Conservation (phyloP, 2,329 filamentous ascomycete species). For the Hypomyces rosellus region DNA sequence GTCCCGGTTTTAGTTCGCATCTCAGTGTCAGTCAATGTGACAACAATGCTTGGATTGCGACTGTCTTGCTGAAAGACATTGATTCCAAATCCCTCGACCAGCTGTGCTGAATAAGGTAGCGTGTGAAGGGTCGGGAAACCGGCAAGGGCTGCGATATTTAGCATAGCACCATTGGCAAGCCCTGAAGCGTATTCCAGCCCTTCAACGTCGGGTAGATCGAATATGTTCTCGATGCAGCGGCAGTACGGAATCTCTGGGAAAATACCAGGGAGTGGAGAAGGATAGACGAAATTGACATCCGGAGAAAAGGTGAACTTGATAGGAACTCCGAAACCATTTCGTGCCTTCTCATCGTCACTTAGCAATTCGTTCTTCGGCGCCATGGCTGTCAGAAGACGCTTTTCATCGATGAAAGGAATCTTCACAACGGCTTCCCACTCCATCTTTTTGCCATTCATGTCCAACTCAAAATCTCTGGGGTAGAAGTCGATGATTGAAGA, state of each 20-base stretch:
- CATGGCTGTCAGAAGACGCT: slow-evolving; percentile 79
- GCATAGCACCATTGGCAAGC: slow-evolving; percentile 73
- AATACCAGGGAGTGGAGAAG: slow-evolving; percentile 78
- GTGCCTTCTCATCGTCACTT: slow-evolving; percentile 67
- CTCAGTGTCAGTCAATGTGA: slow-evolving; percentile 74
- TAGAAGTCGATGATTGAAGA: slow-evolving; percentile 98
- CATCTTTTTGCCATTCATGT: slow-evolving; percentile 99
- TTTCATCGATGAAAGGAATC: slow-evolving; percentile 96
- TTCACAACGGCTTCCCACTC: slow-evolving; percentile 99
- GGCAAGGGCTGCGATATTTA: slow-evolving; percentile 77
- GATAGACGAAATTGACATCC: slow-evolving; percentile 73
- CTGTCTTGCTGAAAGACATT: slow-evolving; percentile 95
- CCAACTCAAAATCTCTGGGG: slow-evolving; percentile 89
- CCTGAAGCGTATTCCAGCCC: slow-evolving; percentile 81
- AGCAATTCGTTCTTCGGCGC: slow-evolving; percentile 72
- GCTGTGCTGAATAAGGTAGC: slow-evolving; percentile 70
- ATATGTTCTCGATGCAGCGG: slow-evolving; percentile 91
- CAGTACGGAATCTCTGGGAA: slow-evolving; percentile 87
- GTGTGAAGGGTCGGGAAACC: slow-evolving; percentile 90
- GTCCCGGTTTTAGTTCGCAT: slow-evolving; percentile 61
- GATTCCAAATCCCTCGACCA: slow-evolving; percentile 71
- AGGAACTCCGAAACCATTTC: slow-evolving; percentile 87
- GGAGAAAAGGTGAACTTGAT: slow-evolving; percentile 86
- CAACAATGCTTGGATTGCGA: slow-evolving; percentile 91
- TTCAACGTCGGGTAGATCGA: slow-evolving; percentile 87